phyloP scores from a whole-genome alignment of 2,329 filamentous ascomycete species.

The Claviceps sp. region DNA sequence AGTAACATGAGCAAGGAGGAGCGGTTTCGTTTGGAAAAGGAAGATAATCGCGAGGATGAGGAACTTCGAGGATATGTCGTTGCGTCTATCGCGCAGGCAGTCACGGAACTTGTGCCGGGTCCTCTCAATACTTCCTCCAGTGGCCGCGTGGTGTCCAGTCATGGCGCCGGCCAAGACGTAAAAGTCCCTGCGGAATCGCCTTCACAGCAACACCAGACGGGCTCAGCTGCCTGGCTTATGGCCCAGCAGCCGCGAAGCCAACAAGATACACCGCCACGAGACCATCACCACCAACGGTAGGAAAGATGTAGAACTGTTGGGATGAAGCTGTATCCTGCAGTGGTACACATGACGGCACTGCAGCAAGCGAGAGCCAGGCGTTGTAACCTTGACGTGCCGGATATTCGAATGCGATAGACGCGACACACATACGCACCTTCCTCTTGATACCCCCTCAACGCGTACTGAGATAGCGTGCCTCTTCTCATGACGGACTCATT shows the following conservation, averaged over 20 bases:
- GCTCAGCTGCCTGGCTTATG: constrained; percentile 36
- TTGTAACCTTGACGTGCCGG: too few species aligned
- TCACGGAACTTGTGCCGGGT: constrained; percentile 52
- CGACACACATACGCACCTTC: too few species aligned
- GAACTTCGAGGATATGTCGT: constrained; percentile 65
- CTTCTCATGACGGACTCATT: too few species aligned
- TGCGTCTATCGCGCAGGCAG: constrained; percentile 57
- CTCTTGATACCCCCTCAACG: too few species aligned
- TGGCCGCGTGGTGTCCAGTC: constrained; percentile 9
- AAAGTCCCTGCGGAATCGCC: constrained; percentile 49
- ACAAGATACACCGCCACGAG: constrained; percentile 30
- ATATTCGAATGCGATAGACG: too few species aligned
- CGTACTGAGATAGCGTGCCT: too few species aligned
- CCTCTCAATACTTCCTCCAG: constrained; percentile 14
- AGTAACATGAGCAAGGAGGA: constrained; percentile 77
- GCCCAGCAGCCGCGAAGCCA: constrained; percentile 31
- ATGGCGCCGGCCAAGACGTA: constrained; percentile 31
- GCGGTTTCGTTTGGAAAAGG: constrained; percentile 66
- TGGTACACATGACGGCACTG: not conserved
- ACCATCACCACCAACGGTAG: constrained; percentile 25
- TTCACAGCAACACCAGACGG: constrained; percentile 35
- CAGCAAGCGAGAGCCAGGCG: not conserved
- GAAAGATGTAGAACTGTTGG: not conserved
- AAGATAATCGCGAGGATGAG: constrained; percentile 61
- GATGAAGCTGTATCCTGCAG: not conserved